Conservation (phyloP, 129 eudicot species). For the Solidago caesia region DNA sequence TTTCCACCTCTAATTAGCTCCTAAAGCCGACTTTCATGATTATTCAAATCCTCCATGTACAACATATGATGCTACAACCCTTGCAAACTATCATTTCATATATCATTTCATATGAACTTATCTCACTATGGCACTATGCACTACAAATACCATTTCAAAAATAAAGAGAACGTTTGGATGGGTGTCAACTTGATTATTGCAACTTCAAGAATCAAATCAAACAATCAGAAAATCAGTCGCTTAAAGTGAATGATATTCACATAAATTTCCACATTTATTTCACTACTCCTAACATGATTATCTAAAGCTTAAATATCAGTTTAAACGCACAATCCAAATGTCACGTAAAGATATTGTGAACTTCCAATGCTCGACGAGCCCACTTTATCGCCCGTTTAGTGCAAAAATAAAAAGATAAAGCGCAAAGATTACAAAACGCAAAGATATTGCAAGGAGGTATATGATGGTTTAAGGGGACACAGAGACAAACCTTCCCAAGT, state of each 20-base stretch:
- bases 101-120: not conserved
- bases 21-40: not conserved
- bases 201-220: not conserved
- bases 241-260: too few species aligned
- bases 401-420: not conserved
- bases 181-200: not conserved
- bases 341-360: too few species aligned
- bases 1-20: conserved; percentile 1
- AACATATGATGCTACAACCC: not conserved
- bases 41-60: not conserved
- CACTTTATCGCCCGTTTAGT: not conserved
- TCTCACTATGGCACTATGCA: not conserved
- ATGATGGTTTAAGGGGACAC: not conserved
- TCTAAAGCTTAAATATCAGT: not conserved
- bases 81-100: not conserved
- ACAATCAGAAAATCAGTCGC: not conserved
- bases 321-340: too few species aligned
- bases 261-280: too few species aligned
- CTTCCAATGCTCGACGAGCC: too few species aligned
- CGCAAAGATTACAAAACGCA: not conserved
- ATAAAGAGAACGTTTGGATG: too few species aligned
- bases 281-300: not conserved
- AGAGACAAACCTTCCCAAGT: conserved; percentile 88
- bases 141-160: not conserved
- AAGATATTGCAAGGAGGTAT: not conserved